phyloP scores from a whole-genome alignment of 2,329 filamentous ascomycete genomes.

The Xylariaceae sp. region DNA sequence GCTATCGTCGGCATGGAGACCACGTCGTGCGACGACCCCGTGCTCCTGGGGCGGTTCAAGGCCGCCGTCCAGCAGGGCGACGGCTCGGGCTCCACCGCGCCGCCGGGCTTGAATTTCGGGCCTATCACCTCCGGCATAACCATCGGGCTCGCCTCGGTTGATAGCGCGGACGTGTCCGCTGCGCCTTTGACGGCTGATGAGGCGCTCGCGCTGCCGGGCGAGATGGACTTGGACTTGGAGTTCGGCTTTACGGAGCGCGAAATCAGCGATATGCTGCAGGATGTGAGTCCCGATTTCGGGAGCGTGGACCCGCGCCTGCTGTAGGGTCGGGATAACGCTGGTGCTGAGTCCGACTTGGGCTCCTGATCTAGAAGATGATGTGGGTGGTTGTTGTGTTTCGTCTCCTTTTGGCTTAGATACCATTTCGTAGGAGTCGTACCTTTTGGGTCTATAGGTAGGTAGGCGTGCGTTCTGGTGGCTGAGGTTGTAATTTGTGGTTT shows the following conservation, averaged over 20 bases:
- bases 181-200: background rate
- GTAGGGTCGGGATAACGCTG: background rate
- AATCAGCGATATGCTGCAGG: conserved; percentile 34
- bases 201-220: conserved; percentile 16
- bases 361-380: no score
- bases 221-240: conserved; percentile 29
- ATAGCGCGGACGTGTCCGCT: conserved; percentile 2
- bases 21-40: conserved; percentile 58
- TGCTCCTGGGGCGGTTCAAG: conserved; percentile 58
- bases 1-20: conserved; percentile 49
- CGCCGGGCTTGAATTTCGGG: background rate
- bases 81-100: background rate
- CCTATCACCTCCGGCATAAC: conserved; percentile 8
- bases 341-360: background rate
- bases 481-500: no score
- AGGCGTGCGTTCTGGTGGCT: no score
- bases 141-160: conserved; percentile 11
- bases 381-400: no score
- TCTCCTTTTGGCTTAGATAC: background rate
- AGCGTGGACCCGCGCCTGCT: background rate
- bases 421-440: background rate
- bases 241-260: conserved; percentile 35
- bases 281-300: conserved; percentile 27
- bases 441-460: no score
- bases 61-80: conserved; percentile 40